Percentiles rank a stretch among this genome's conserved stretches.
Evolutionary conservation across 441 rosid species (phyloP).

Genomic region (Corymbia citriodora): DNA sequence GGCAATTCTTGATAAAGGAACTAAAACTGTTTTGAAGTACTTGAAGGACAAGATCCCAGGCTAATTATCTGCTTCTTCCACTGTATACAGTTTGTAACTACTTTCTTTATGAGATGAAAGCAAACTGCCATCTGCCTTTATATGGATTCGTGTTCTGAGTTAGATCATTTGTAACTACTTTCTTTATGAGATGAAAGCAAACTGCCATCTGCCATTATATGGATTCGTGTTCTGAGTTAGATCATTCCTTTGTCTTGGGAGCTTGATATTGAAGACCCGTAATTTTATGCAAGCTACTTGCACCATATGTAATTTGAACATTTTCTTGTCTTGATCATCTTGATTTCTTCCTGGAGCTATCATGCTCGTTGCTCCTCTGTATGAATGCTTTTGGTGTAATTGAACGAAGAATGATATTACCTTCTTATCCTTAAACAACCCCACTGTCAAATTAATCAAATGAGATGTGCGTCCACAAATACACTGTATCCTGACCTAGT

Average conservation of each 20-base stretch:
- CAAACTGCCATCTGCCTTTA: neutral
- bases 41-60: slow-evolving; percentile 77
- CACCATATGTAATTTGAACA: neutral
- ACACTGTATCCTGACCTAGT: too few relatives aligned
- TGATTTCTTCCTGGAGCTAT: neutral
- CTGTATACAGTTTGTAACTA: neutral
- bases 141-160: neutral
- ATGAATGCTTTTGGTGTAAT: neutral
- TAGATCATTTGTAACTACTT: neutral
- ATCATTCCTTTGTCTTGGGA: neutral
- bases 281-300: neutral
- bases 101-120: neutral
- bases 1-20: slow-evolving; percentile 77
- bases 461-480: too few relatives aligned
- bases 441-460: too few relatives aligned
- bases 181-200: neutral
- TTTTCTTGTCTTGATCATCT: neutral
- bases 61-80: neutral
- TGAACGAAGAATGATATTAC: neutral
- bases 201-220: neutral
- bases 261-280: neutral
- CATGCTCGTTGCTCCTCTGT: neutral
- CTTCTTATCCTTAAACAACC: neutral
- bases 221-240: neutral
- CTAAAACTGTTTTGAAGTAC: slow-evolving; percentile 78